A percentile compares a stretch with the other conserved stretches of the same genome.
Conservation (phyloP, 2,329 filamentous ascomycete species). For the Seiridium cupressi region DNA sequence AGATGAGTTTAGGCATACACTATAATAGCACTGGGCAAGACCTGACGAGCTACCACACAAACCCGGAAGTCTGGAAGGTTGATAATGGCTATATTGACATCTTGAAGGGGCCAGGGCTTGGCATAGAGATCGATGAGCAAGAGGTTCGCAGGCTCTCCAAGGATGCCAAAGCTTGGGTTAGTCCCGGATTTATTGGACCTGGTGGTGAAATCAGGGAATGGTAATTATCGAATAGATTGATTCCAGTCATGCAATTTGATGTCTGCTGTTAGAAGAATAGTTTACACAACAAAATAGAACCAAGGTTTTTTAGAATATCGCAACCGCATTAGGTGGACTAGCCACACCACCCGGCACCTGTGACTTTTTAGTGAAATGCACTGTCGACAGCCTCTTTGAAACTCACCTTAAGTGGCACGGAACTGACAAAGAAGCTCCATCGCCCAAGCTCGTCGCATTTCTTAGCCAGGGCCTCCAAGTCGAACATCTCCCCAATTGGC, state of each 20-base stretch:
- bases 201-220: constrained; percentile 68
- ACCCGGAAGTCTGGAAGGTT: constrained; percentile 64
- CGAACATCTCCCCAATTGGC: constrained; percentile 48
- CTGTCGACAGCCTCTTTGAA: too few species aligned
- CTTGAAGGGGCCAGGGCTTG: constrained; percentile 59
- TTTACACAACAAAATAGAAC: not conserved
- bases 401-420: constrained; percentile 31
- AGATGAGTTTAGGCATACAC: constrained; percentile 79
- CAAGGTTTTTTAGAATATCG: constrained; percentile 27
- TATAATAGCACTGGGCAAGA: constrained; percentile 70
- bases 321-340: constrained; percentile 35
- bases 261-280: not conserved
- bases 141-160: constrained; percentile 58
- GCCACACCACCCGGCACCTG: constrained; percentile 34
- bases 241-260: not conserved
- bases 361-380: not conserved
- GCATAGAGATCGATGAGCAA: constrained; percentile 71
- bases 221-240: constrained; percentile 36
- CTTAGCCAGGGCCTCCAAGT: constrained; percentile 36
- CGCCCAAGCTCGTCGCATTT: constrained; percentile 29
- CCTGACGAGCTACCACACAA: constrained; percentile 63
- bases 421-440: constrained; percentile 40
- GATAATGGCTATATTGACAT: constrained; percentile 64
- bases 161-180: constrained; percentile 62
- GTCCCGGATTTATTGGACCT: constrained; percentile 65